Conservation (phyloP, 768 basidiomycete species). For the Candolleomyces eurysporus region DNA sequence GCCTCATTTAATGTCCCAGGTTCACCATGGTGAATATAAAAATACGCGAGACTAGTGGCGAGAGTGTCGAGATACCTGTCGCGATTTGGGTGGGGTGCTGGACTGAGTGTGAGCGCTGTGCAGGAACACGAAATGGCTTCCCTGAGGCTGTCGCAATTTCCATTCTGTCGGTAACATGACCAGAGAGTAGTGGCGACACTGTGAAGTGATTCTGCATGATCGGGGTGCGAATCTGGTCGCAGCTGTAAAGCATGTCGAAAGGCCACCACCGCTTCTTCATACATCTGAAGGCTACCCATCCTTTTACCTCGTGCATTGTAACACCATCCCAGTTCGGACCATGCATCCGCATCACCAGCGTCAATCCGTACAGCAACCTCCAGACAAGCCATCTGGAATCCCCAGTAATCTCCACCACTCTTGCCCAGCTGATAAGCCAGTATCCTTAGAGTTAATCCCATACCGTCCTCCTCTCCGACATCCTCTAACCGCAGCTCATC, state of each 20-base stretch:
- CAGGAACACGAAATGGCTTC: background rate
- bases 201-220: background rate
- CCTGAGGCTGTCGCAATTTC: background rate
- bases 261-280: background rate
- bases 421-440: background rate
- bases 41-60: background rate
- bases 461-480: background rate
- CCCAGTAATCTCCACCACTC: background rate
- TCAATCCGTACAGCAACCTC: background rate
- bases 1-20: conserved; percentile 9
- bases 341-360: background rate
- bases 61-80: too few relatives aligned
- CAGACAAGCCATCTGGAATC: background rate
- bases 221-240: too few relatives aligned
- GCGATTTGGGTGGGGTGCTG: too few relatives aligned
- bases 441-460: background rate
- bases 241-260: background rate
- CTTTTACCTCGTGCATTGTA: too few relatives aligned
- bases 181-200: background rate
- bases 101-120: too few relatives aligned
- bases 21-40: background rate
- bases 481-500: background rate
- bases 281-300: too few relatives aligned
- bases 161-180: too few relatives aligned
- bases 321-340: background rate